phyloP scores from a whole-genome alignment of 2,329 filamentous ascomycete species.

The Trichoderma simmonsii region DNA sequence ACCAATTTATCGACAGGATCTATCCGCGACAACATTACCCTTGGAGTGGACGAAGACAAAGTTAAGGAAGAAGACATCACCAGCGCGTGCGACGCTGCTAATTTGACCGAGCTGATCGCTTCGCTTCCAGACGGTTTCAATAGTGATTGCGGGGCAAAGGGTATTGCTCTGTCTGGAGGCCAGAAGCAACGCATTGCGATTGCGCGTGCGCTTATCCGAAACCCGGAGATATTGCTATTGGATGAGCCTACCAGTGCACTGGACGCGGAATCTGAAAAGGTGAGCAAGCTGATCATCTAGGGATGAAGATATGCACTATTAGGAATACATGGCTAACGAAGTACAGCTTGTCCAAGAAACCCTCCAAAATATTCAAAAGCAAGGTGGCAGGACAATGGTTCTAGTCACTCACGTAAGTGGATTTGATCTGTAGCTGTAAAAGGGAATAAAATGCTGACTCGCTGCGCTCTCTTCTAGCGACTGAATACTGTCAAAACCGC shows the following conservation, averaged over 20 bases:
- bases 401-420: slow-evolving; percentile 8
- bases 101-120: background rate
- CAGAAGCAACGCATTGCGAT: slow-evolving; percentile 62
- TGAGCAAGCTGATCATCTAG: background rate
- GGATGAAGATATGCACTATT: background rate
- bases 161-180: background rate
- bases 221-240: slow-evolving; percentile 39
- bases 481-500: slow-evolving; percentile 14
- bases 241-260: slow-evolving; percentile 57
- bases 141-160: background rate
- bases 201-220: slow-evolving; percentile 47
- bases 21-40: background rate
- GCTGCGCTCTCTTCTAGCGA: background rate
- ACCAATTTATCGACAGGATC: background rate
- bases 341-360: slow-evolving; percentile 9
- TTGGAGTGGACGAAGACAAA: background rate
- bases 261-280: slow-evolving; percentile 52
- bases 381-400: slow-evolving; percentile 1
- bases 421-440: background rate
- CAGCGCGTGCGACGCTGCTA: background rate
- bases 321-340: background rate
- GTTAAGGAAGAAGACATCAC: background rate
- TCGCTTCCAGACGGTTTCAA: background rate
- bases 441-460: background rate
- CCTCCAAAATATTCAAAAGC: background rate